Evolutionary conservation across 139 green algal species (phyloP).

Genomic region (Pseudopediastrum boryanum): DNA sequence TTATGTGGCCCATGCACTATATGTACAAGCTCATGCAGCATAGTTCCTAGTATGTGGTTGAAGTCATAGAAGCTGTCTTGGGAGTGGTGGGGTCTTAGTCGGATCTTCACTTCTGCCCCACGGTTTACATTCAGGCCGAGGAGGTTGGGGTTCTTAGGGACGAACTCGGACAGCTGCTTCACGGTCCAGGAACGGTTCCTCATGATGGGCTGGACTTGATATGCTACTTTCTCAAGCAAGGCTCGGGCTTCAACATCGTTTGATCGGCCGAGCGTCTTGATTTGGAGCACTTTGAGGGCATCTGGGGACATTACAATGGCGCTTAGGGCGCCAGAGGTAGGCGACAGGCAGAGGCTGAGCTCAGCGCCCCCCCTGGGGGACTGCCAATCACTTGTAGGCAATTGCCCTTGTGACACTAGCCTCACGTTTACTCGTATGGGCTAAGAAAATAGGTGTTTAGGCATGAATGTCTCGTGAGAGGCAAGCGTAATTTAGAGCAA

Average conservation of each 20-base stretch:
- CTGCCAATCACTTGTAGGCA: too few species aligned
- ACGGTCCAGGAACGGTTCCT: slow-evolving; percentile 54
- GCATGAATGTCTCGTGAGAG: too few species aligned
- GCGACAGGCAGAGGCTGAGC: too few species aligned
- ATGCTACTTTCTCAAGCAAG: slow-evolving; percentile 60
- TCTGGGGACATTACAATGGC: too few species aligned
- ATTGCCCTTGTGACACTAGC: too few species aligned
- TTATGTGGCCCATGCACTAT: slow-evolving; percentile 73
- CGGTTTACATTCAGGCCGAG: slow-evolving; percentile 65
- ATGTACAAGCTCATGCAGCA: slow-evolving; percentile 91
- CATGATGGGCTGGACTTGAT: slow-evolving; percentile 92
- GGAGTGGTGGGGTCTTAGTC: slow-evolving; percentile 30
- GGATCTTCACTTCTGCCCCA: slow-evolving; percentile 59
- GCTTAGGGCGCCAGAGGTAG: too few species aligned
- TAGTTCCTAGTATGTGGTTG: slow-evolving; percentile 76
- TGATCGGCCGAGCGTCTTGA: not conserved
- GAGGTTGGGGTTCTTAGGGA: slow-evolving; percentile 60
- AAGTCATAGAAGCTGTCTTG: slow-evolving; percentile 70
- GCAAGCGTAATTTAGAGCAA: too few species aligned
- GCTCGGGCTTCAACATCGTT: slow-evolving; percentile 48
- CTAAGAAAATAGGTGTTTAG: too few species aligned
- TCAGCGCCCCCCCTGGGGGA: too few species aligned
- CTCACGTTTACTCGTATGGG: too few species aligned
- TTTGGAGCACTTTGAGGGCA: slow-evolving; percentile 9
- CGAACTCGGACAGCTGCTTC: slow-evolving; percentile 74